Conservation (phyloP, 2,329 filamentous ascomycete species). For the Hawksworthiomyces lignivorus region DNA sequence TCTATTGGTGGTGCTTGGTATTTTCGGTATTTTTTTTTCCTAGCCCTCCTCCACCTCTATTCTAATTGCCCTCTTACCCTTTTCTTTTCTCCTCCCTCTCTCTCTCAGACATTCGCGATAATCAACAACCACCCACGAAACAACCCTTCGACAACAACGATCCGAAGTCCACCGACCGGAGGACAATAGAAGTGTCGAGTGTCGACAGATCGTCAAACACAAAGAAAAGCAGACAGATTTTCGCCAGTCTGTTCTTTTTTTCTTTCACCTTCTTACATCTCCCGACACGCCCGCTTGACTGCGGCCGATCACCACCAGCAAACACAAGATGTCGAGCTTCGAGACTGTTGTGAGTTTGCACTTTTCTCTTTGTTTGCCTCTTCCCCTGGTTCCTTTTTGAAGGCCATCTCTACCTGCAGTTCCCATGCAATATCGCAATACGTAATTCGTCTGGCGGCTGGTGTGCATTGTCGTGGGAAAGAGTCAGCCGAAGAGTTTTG, state of each 20-base stretch:
- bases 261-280: slow-evolving; percentile 3
- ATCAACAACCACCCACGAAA: slow-evolving; percentile 8
- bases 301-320: slow-evolving; percentile 11
- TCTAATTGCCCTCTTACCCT: slow-evolving; percentile 1
- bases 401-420: too few species aligned
- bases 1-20: slow-evolving; percentile 4
- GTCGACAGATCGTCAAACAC: slow-evolving; percentile 9
- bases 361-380: neutral
- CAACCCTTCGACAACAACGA: slow-evolving; percentile 9
- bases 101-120: slow-evolving; percentile 13
- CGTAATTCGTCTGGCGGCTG: too few species aligned
- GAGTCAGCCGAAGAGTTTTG: too few species aligned
- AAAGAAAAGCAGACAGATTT: slow-evolving; percentile 8
- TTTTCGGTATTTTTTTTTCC: slow-evolving; percentile 12
- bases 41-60: slow-evolving; percentile 4
- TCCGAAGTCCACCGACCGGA: slow-evolving; percentile 7
- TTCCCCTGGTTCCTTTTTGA: too few species aligned
- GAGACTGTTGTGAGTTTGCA: slow-evolving; percentile 58
- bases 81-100: slow-evolving; percentile 2
- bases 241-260: slow-evolving; percentile 10
- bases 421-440: too few species aligned
- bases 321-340: slow-evolving; percentile 57
- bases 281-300: slow-evolving; percentile 13
- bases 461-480: too few species aligned
- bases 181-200: slow-evolving; percentile 6